phyloP scores from a whole-genome alignment of 495 filamentous ascomycete genomes.

The Elaphomyces granulatus region DNA sequence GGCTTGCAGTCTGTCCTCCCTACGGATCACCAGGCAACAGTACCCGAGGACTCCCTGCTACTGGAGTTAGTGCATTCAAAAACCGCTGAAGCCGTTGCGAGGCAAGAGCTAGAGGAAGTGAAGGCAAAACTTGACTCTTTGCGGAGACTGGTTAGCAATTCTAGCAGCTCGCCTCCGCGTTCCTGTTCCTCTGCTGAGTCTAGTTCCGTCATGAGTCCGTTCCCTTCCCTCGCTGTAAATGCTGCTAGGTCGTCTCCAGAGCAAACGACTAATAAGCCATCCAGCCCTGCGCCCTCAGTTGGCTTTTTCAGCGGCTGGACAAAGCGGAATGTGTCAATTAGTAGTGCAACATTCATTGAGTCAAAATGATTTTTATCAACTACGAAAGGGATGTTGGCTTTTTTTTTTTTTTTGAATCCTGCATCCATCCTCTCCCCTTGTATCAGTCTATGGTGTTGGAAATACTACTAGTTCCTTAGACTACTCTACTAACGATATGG shows the following conservation, averaged over 20 bases:
- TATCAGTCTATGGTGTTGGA: too few relatives aligned
- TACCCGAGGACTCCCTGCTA: conserved; percentile 56
- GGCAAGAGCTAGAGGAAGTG: conserved; percentile 86
- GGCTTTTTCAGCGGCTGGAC: conserved; percentile 44
- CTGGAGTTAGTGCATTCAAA: conserved; percentile 91
- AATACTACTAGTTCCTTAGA: too few relatives aligned
- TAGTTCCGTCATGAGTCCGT: conserved; percentile 7
- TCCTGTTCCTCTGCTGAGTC: conserved; percentile 11
- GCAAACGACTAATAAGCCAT: too few relatives aligned
- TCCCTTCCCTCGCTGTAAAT: conserved; percentile 16
- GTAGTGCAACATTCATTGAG: conserved; percentile 2
- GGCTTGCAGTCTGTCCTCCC: conserved; percentile 44
- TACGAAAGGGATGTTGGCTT: too few relatives aligned
- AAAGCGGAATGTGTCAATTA: conserved; percentile 24
- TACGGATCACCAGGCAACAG: conserved; percentile 37
- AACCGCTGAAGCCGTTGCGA: conserved; percentile 81
- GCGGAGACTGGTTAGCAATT: conserved; percentile 48
- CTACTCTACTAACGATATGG: too few relatives aligned
- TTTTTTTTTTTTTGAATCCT: too few relatives aligned
- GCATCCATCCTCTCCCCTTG: too few relatives aligned
- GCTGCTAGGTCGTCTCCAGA: conserved; percentile 3
- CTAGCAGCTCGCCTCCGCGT: conserved; percentile 2
- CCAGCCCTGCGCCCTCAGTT: too few relatives aligned
- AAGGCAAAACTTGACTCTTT: conserved; percentile 67
- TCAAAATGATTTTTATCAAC: background rate